Evolutionary conservation across 495 filamentous ascomycete species (phyloP).

Genomic region (Cladorrhinum samala): DNA sequence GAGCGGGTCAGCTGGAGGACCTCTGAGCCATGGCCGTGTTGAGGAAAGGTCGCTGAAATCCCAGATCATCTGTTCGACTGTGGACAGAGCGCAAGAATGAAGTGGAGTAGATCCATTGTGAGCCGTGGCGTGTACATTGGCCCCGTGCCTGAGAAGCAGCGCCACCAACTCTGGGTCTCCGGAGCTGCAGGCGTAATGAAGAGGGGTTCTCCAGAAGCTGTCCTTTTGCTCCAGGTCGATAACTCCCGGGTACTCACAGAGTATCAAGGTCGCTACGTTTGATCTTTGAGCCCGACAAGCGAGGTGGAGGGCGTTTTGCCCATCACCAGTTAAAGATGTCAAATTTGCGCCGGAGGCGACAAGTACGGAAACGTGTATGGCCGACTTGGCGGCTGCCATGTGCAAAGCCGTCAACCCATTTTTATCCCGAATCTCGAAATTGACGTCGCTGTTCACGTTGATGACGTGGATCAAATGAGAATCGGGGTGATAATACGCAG

Average conservation of each 20-base stretch:
- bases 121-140: slow-evolving; percentile 10
- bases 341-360: slow-evolving; percentile 5
- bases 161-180: slow-evolving; percentile 3
- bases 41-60: no score
- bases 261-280: slow-evolving; percentile 8
- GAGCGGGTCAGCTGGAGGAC: background rate
- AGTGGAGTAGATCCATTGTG: slow-evolving; percentile 11
- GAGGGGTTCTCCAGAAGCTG: slow-evolving; percentile 15
- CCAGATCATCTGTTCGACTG: background rate
- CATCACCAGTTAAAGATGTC: background rate
- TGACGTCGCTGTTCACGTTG: no score
- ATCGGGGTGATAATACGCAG: no score
- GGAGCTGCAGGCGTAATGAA: slow-evolving; percentile 20
- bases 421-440: slow-evolving; percentile 3
- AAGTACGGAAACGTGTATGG: background rate
- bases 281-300: slow-evolving; percentile 6
- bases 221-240: slow-evolving; percentile 9
- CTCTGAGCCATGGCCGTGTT: background rate
- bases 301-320: slow-evolving; percentile 16
- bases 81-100: slow-evolving; percentile 5
- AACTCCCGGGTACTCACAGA: slow-evolving; percentile 7
- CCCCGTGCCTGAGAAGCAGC: slow-evolving; percentile 12
- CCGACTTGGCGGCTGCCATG: background rate
- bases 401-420: slow-evolving; percentile 5
- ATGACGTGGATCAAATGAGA: no score